phyloP scores from a whole-genome alignment of 495 filamentous ascomycete species.

The Xanthoparmelia taractica region DNA sequence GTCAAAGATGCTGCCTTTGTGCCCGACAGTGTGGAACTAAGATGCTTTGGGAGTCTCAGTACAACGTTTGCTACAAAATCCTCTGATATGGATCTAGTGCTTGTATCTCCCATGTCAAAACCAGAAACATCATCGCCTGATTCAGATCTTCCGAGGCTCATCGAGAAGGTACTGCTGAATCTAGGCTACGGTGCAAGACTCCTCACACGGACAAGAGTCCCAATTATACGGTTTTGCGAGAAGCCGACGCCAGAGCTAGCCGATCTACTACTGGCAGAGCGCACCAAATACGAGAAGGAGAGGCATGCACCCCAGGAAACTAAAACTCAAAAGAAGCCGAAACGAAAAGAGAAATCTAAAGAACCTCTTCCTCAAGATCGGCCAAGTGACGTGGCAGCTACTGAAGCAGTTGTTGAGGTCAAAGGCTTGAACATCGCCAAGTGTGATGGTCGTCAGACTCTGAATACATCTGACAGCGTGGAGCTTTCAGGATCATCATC shows the following conservation, averaged over 20 bases:
- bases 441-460: not conserved
- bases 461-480: not conserved
- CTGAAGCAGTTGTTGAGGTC: not conserved
- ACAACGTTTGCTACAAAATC: conserved; percentile 66
- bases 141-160: conserved; percentile 52
- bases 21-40: conserved; percentile 46
- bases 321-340: conserved; percentile 7
- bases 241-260: conserved; percentile 49
- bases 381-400: not conserved
- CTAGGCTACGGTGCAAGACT: conserved; percentile 60
- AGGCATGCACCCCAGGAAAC: conserved; percentile 3
- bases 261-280: conserved; percentile 44
- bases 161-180: conserved; percentile 65
- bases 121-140: conserved; percentile 37
- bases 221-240: conserved; percentile 76
- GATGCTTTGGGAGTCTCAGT: conserved; percentile 63
- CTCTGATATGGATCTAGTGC: conserved; percentile 68
- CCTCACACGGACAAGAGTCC: conserved; percentile 64
- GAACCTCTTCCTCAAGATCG: conserved; percentile 3
- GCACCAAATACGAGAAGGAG: conserved; percentile 51
- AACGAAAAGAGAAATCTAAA: not conserved
- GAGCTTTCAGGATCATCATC: not conserved
- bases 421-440: not conserved
- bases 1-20: conserved; percentile 39
- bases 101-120: conserved; percentile 50